Base-by-base conservation (phyloP, 1,139 yeast species). In the Saccharomyces hybrid region DNA sequence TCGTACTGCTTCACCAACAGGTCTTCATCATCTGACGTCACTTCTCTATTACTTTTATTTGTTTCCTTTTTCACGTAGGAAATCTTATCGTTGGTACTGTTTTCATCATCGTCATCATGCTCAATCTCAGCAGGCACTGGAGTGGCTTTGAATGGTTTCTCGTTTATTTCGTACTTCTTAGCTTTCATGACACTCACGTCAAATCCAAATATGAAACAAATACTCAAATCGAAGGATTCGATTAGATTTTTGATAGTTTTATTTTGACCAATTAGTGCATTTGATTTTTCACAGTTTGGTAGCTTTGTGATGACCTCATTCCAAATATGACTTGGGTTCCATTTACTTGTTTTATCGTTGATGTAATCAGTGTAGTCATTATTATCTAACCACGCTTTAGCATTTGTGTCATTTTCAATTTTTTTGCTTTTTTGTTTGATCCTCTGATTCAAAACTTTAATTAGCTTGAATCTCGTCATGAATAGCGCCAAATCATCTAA, bases 271-370 rank as follows among this genome's bases (percentile, higher is more conserved):
- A 62, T 53, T 26, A 65, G 50, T 28, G 60, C 62, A 30, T 60
- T 63, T 7, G 58, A 79, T 65, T 60, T 76, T 74, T 67, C 80
- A 38, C 42, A 38, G 11, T 3, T 16, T 14, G 42, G 42, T 74
- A 55, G 77, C 57, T 34, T 63, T 71, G 60, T 73, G 68, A 65
- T 73, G 50, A 79, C 78, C 42, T 78, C 79, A 66, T 79, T 80
- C 67, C 82, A 81, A 31, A 71, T 66, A 44, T 78, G 73, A 50
- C 70, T 62, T 0, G 86, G 84, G 60, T 81, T 77, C 26, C 63
- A 65, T 14, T 60, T 57, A 50, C 68, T 54, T 3, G 61, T 57
- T 49, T 69, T 64, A 49, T 68, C 67, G 13, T 62, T 62, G 38
- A 67, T 58, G 1, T 65, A 65, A 13, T 47, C 52, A 51, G 61